Evolutionary conservation across 208 protist species (phyloP).

Genomic region (Leishmania tropica): DNA sequence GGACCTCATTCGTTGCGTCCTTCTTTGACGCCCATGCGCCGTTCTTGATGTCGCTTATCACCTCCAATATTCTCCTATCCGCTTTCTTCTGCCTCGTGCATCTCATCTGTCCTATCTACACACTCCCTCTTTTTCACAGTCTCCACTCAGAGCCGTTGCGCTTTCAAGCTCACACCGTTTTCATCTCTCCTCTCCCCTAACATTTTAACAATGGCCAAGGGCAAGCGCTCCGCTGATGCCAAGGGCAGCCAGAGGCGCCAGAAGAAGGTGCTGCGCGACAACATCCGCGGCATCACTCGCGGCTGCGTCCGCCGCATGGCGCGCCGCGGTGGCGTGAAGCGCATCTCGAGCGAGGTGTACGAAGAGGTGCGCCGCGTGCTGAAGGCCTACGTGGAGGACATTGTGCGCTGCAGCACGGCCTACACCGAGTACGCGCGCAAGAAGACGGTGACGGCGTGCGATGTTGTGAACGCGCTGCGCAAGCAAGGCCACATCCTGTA

Average conservation of each 20-base stretch:
- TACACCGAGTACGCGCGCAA: conserved; percentile 79
- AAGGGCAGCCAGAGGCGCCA: too few species aligned
- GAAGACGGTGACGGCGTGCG: too few species aligned
- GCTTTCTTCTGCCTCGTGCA: background rate
- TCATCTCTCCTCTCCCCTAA: background rate
- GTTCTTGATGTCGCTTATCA: background rate
- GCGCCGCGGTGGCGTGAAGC: too few species aligned
- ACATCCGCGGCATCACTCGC: too few species aligned
- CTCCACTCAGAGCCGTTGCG: background rate
- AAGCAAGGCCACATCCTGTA: too few species aligned
- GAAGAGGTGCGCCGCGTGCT: conserved; percentile 78
- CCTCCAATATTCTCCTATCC: background rate
- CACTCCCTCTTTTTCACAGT: background rate
- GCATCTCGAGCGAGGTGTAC: conserved; percentile 15
- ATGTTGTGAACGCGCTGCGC: too few species aligned
- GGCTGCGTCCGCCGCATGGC: too few species aligned
- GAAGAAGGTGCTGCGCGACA: too few species aligned
- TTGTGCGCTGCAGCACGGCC: conserved; percentile 79
- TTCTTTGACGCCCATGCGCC: background rate
- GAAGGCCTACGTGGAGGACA: conserved; percentile 82
- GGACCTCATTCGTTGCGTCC: background rate
- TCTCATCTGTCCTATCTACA: background rate
- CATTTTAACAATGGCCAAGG: background rate
- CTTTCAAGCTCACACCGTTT: background rate
- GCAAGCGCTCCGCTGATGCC: too few species aligned